Evolutionary conservation across 441 rosid species (phyloP), one percentile per base, ranked within the genome.

Genomic region (Gossypium davidsonii): DNA sequence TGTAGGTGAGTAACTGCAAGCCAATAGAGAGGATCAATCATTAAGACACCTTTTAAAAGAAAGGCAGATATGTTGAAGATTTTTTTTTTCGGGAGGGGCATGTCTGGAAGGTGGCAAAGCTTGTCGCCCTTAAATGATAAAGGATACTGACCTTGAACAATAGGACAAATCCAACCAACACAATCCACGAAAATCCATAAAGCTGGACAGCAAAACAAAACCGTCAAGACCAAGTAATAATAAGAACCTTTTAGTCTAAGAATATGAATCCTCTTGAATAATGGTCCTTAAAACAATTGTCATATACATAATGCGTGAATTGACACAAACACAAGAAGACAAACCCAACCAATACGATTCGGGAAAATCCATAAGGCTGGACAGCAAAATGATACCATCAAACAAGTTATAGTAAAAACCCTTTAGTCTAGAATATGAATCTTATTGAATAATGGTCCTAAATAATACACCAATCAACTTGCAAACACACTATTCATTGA

Each of bases 121-220:
- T 46, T 55, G 34, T 11, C n/a, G 34, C 39, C 51, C 37, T 42
- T n/a, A 11, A 60, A 77, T 25, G 39, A 14, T 20, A 59, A 21
- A 46, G 34, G 67, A 61, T 39, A 72, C 87, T 57, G 21, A 92
- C 98, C 98, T 92, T 88, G 81, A 88, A 94, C 72, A 94, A 79
- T 83, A 92, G 74, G 70, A 85, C 91, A 64, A 91, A 68, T 71
- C 69, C 86, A 74, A 78, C 88, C 85, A 94, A 81, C 72, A 87
- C 85, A 25, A 84, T 75, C 98, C 98, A 94, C 57, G 98, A 94
- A 84, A 86, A 90, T 76, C 98, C 98, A 39, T 90, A 94, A 56
- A 94, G 31, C 98, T 94, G 81, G 62, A 55, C 25, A 83, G 63
- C 42, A 70, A 70, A 60, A 79, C 76, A 42, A 23, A 20, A 61